Percentiles rank a stretch among this genome's conserved stretches.
Conservation (phyloP, 2,329 filamentous ascomycete species). For the Alternaria sp. region DNA sequence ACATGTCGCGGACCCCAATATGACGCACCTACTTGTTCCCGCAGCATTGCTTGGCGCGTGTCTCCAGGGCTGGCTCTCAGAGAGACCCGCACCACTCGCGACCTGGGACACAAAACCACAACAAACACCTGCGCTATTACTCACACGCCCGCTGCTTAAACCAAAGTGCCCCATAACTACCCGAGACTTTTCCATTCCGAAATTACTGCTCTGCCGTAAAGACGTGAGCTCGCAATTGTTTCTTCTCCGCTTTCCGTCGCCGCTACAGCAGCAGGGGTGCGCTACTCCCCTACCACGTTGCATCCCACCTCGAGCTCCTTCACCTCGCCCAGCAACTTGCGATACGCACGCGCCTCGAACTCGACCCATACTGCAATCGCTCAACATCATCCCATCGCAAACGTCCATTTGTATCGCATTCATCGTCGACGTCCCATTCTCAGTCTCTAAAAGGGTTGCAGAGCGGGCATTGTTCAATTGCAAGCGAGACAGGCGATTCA, state of each 20-base stretch:
- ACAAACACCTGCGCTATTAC: slow-evolving; percentile 32
- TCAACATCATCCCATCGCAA: slow-evolving; percentile 3
- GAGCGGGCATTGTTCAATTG: slow-evolving; percentile 24
- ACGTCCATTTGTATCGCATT: slow-evolving; percentile 9
- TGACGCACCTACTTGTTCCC: slow-evolving; percentile 25
- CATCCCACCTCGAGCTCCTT: slow-evolving; percentile 34
- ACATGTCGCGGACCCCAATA: slow-evolving; percentile 15
- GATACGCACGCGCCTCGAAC: slow-evolving; percentile 11
- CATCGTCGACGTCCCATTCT: slow-evolving; percentile 24
- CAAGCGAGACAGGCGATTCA: slow-evolving; percentile 29
- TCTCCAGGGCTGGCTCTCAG: slow-evolving; percentile 14
- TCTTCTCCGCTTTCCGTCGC: slow-evolving; percentile 42
- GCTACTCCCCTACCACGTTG: slow-evolving; percentile 34
- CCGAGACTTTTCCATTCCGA: slow-evolving; percentile 8
- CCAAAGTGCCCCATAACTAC: slow-evolving; percentile 8
- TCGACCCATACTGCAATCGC: not conserved
- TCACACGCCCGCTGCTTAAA: slow-evolving; percentile 16
- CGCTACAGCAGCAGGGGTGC: slow-evolving; percentile 37
- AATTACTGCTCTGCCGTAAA: slow-evolving; percentile 16
- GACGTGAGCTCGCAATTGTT: slow-evolving; percentile 21
- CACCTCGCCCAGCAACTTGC: slow-evolving; percentile 17
- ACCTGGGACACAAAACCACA: slow-evolving; percentile 30
- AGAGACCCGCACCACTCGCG: slow-evolving; percentile 19
- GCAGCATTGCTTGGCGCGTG: slow-evolving; percentile 9
- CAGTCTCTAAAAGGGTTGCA: slow-evolving; percentile 20